Evolutionary conservation across 2,329 filamentous ascomycete genomes (phyloP), one percentile per base, ranked within the genome.

Genomic region (Coniochaeta prunicola): DNA sequence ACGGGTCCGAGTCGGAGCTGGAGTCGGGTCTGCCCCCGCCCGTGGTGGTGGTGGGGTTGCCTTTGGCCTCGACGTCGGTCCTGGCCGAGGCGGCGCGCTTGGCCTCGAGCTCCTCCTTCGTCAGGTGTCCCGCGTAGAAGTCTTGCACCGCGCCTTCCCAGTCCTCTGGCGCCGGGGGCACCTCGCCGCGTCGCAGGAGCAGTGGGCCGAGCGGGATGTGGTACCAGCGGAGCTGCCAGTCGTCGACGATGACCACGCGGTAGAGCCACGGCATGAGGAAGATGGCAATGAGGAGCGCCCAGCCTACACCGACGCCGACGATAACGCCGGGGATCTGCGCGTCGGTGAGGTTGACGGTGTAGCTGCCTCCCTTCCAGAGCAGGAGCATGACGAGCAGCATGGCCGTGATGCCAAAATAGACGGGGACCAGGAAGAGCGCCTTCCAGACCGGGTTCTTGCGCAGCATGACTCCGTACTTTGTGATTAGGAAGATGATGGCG

Each of bases 251-350:
- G 64, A 89, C 75, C 50, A 80, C 75, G 59, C 80, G 77, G 68
- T 85, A 80, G 59, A 87, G 67, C 74, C 80, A 87, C 2, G 84
- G 83, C 19, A 85, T 74, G 60, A 87, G 77, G 70, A 84, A 84
- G 60, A 80, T 59, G 58, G 67, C 68, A 60, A 82, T 70, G 13
- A 87, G 65, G 4, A 80, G 62, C n/a, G 72, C 77, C 59, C 79
- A 81, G 28, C 62, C 81, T 21, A 73, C 76, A 60, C 80, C 80
- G 24, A 78, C 73, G 42, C 78, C 81, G 34, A 86, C 70, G 31
- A 84, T 83, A 57, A 81, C 77, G 58, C 81, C 81, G 17, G 76
- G 76, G 28, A 83, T 75, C 64, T 80, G 72, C 4, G 69, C 70
- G 26, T 78, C 75, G 42, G 71, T 78, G 36, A 86, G 73, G 10